Base-by-base conservation (phyloP, 1,284 basidiomycete species). In the Clitocybe nebularis region DNA sequence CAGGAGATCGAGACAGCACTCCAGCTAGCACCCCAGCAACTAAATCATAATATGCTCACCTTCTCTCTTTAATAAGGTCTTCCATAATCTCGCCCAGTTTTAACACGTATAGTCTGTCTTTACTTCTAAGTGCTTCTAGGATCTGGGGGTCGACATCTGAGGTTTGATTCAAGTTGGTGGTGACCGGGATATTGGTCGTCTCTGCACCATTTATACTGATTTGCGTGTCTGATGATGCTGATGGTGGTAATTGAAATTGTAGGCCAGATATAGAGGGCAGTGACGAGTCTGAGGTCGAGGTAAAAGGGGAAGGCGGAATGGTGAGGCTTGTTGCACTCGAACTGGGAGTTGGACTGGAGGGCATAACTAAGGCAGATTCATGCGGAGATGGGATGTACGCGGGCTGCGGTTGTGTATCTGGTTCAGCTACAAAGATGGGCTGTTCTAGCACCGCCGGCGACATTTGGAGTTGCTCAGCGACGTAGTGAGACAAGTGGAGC, bases 41-140 rank as follows among this genome's bases (percentile, higher is more conserved):
- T 6, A 45, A 34, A 10, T 33, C 21, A 36, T 37, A 11, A 46
- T 30, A 35, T 17, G 52, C 46, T 19, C 28, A 85, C 82, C 75
- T 79, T 55, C 72, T 75, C 58, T 89, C 86, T 45, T 61, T 74
- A 56, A 91, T 85, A 57, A 91, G 71, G 39, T 63, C 64, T 62
- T 91, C 88, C 77, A 91, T 86, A 52, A 71, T 71, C 64, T 90
- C 88, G 45, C 85, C 89, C 14, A 89, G 72, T 68, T 86, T 89
- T 53, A 91, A 67, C 32, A 91, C 86, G 59, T 84, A 91, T 47
- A 91, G 71, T 55, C 88, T 74, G 62, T 91, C 88, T 67, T 91
- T 91, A 71, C 81, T 82, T 62, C 71, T 78, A 47, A 91, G 79
- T n/a, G 89, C 88, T 61, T 90, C 88, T 49, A 86, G 51, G 53